Percentiles rank a stretch among this genome's conserved stretches.
Conservation (phyloP, 352 stramenopile genomes). For the Phytophthora podocarpi region DNA sequence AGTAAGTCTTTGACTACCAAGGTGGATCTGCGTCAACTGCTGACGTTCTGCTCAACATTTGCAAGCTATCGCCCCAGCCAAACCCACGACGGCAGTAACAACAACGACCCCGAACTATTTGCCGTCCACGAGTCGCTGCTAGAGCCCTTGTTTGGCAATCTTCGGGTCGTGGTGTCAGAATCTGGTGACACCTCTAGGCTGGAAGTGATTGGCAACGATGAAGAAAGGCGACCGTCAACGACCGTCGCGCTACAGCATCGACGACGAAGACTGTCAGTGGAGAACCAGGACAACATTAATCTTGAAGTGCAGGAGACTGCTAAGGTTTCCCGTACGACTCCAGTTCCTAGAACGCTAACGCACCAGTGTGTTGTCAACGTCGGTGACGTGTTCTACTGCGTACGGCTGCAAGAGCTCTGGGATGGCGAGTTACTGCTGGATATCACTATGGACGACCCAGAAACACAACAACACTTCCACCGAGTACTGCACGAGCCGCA, state of each 20-base stretch:
- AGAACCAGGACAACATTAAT: constrained; percentile 1
- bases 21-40: constrained; percentile 48
- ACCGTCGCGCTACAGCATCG: not conserved
- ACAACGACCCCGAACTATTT: constrained; percentile 41
- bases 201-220: constrained; percentile 12
- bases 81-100: constrained; percentile 13
- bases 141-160: constrained; percentile 41
- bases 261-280: constrained; percentile 6
- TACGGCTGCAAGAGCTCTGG: constrained; percentile 66
- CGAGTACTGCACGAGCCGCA: constrained; percentile 38
- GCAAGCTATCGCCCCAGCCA: constrained; percentile 61
- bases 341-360: constrained; percentile 44
- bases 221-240: constrained; percentile 5
- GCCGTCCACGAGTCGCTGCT: constrained; percentile 63
- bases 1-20: constrained; percentile 17
- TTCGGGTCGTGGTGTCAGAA: constrained; percentile 17
- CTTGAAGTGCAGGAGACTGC: not conserved
- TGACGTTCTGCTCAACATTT: constrained; percentile 43
- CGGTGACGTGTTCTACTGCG: constrained; percentile 54
- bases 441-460: constrained; percentile 61
- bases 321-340: not conserved
- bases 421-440: constrained; percentile 66
- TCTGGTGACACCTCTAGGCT: constrained; percentile 1
- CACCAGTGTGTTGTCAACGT: constrained; percentile 60
- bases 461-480: constrained; percentile 42